phyloP scores from a whole-genome alignment of 2,329 filamentous ascomycete species.

The Zopfia rhizophila region DNA sequence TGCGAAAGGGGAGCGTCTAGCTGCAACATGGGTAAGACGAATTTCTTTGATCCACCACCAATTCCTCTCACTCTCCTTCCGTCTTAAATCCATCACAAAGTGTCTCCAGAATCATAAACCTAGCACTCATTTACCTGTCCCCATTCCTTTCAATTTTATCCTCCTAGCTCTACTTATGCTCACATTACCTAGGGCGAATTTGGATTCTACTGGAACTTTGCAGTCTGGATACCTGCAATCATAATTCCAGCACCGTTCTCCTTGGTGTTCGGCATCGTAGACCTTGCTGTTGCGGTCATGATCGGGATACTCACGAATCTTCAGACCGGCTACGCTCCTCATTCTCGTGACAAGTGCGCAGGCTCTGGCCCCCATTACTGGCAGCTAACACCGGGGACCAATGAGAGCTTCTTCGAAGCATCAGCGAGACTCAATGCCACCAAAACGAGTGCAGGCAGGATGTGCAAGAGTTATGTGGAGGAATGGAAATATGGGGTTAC shows the following conservation, averaged over 20 bases:
- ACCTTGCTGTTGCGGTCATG: conserved; percentile 16
- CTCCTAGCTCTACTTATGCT: no score
- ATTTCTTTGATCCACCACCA: not conserved
- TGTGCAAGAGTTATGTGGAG: conserved; percentile 35
- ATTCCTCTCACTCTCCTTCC: not conserved
- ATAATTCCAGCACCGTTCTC: conserved; percentile 19
- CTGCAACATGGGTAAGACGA: conserved; percentile 21
- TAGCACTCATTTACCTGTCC: no score
- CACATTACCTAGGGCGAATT: conserved; percentile 13
- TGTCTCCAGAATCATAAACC: no score
- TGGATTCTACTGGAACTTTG: conserved; percentile 26
- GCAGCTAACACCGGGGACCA: conserved; percentile 24
- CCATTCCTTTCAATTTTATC: no score
- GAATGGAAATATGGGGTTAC: conserved; percentile 35
- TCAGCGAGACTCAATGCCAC: conserved; percentile 36
- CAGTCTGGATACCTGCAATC: conserved; percentile 21
- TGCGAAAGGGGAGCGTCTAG: conserved; percentile 14
- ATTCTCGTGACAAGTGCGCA: conserved; percentile 12
- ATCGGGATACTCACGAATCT: conserved; percentile 8
- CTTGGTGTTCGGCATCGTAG: conserved; percentile 23
- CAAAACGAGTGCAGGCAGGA: conserved; percentile 19
- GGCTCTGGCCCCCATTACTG: conserved; percentile 17
- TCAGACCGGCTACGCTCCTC: conserved; percentile 19
- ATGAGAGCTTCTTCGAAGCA: conserved; percentile 42
- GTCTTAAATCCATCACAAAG: not conserved